Conservation (phyloP, 495 filamentous ascomycete genomes). For the Clavariopsis aquatica region DNA sequence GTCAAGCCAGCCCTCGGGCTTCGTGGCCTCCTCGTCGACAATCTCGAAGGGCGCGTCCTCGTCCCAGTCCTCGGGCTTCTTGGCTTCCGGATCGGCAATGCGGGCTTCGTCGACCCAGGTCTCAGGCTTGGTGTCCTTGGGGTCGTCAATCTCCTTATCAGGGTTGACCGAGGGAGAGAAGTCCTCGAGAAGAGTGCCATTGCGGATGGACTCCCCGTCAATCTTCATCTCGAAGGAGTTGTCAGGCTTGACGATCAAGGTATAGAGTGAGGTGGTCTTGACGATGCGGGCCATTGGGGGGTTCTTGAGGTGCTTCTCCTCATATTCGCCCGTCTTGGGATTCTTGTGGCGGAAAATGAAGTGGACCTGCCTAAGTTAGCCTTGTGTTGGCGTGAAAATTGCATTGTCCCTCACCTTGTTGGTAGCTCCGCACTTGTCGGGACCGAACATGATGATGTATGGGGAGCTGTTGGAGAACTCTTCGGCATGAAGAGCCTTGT, state of each 20-base stretch:
- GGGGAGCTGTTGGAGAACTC: conserved; percentile 98
- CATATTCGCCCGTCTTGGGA: conserved; percentile 99
- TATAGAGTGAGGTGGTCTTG: conserved; percentile 93
- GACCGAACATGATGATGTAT: conserved; percentile 99
- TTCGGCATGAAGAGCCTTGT: conserved; percentile 91
- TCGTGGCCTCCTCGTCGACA: conserved; percentile 85
- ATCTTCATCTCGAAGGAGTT: conserved; percentile 91
- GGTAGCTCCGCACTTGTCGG: conserved; percentile 98
- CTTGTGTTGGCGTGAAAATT: too few relatives aligned
- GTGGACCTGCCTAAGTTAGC: conserved; percentile 65
- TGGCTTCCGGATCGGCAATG: conserved; percentile 90
- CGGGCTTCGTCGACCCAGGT: conserved; percentile 92
- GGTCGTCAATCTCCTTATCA: conserved; percentile 92
- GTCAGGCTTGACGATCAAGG: conserved; percentile 91
- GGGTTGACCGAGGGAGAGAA: conserved; percentile 94
- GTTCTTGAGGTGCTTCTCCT: conserved; percentile 96
- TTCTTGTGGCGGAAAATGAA: conserved; percentile 99
- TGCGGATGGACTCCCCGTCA: conserved; percentile 81
- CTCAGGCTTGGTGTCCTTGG: conserved; percentile 90
- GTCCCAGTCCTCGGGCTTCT: conserved; percentile 98
- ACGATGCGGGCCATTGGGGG: conserved; percentile 81
- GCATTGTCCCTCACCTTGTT: conserved; percentile 73
- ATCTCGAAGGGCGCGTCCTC: conserved; percentile 97
- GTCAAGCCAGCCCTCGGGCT: conserved; percentile 95
- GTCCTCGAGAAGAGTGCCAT: conserved; percentile 90